phyloP scores from a whole-genome alignment of 2,329 filamentous ascomycete species.

The Dactylellina leptospora region DNA sequence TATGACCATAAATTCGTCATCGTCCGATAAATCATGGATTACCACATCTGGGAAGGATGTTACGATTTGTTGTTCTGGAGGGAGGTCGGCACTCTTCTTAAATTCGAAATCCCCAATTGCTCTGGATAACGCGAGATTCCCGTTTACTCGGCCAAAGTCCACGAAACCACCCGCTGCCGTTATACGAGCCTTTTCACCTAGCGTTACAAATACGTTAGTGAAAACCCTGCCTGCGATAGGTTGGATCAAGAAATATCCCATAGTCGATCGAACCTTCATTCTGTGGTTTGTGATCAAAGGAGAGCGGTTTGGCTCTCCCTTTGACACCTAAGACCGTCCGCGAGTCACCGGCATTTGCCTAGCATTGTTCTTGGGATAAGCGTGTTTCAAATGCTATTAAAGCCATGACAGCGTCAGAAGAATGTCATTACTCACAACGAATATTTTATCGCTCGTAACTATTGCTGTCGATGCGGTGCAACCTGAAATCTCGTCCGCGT shows the following conservation, averaged over 20 bases:
- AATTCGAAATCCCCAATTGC: slow-evolving; percentile 99
- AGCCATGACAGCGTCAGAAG: slow-evolving; percentile 6
- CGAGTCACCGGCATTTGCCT: slow-evolving; percentile 98
- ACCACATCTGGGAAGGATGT: slow-evolving; percentile 96
- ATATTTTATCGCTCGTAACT: slow-evolving; percentile 90
- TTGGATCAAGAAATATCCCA: neutral
- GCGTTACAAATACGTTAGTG: neutral
- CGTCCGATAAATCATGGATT: slow-evolving; percentile 85
- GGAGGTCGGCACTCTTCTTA: slow-evolving; percentile 97
- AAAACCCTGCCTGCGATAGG: neutral
- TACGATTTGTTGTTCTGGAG: slow-evolving; percentile 98
- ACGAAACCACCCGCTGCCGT: slow-evolving; percentile 96
- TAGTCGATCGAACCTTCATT: slow-evolving; percentile 79
- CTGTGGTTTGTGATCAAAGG: slow-evolving; percentile 99
- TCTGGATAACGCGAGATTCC: slow-evolving; percentile 93
- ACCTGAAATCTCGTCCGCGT: slow-evolving; percentile 96
- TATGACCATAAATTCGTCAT: slow-evolving; percentile 94
- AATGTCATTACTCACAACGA: slow-evolving; percentile 76
- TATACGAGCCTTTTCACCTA: slow-evolving; percentile 94
- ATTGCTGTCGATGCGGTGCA: slow-evolving; percentile 94
- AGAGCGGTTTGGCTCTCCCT: slow-evolving; percentile 94
- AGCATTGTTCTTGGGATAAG: slow-evolving; percentile 34
- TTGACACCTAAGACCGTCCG: slow-evolving; percentile 95
- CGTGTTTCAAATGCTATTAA: neutral
- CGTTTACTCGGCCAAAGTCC: slow-evolving; percentile 97